Evolutionary conservation across 768 basidiomycete species (phyloP).

Genomic region (Tulasnella sp.): DNA sequence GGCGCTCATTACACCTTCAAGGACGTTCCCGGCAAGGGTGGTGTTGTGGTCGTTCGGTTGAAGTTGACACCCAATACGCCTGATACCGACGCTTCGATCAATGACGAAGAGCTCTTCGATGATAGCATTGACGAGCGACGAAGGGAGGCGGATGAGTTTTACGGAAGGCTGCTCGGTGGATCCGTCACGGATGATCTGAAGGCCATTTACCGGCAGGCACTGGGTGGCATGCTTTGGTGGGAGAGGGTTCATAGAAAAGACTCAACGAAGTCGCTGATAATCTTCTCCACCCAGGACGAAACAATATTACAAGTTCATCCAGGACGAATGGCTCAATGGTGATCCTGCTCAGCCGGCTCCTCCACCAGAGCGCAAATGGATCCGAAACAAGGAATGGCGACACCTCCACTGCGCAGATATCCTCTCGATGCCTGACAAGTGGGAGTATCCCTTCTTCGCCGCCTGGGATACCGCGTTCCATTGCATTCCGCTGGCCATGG

Average conservation of each 20-base stretch:
- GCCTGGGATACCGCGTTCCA: conserved; percentile 99
- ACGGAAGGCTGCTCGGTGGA: conserved; percentile 74
- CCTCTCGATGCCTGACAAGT: conserved; percentile 99
- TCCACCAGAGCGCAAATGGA: conserved; percentile 80
- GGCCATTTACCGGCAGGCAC: conserved; percentile 95
- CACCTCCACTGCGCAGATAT: conserved; percentile 96
- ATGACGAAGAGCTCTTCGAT: conserved; percentile 90
- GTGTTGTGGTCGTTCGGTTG: conserved; percentile 91
- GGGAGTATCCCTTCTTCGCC: conserved; percentile 99
- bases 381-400: conserved; percentile 95
- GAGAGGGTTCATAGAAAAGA: conserved; percentile 24
- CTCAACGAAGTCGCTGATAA: not conserved
- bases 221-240: conserved; percentile 94
- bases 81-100: conserved; percentile 75
- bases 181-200: conserved; percentile 89
- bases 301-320: conserved; percentile 95
- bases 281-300: conserved; percentile 59
- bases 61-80: conserved; percentile 82
- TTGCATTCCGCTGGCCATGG: conserved; percentile 94
- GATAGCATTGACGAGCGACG: conserved; percentile 86
- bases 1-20: conserved; percentile 89
- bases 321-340: conserved; percentile 94
- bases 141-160: conserved; percentile 96
- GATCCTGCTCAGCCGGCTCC: conserved; percentile 95
- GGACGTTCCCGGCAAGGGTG: conserved; percentile 87